Base-by-base conservation (phyloP, 805 yeast genomes). In the Cyberlindnera meyerae region DNA sequence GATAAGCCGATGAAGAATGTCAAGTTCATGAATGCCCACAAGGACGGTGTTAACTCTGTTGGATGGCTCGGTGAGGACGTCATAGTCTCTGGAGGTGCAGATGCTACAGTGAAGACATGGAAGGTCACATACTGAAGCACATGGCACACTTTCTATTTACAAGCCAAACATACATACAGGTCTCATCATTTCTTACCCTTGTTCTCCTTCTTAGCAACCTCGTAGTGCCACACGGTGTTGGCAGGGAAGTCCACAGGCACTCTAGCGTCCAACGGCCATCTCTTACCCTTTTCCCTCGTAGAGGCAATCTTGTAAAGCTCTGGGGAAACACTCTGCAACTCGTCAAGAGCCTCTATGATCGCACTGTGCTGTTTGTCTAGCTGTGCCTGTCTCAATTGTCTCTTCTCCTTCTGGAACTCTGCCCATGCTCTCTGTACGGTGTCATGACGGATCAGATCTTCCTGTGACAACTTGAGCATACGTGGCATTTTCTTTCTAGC, bases 241-340 rank as follows among this genome's bases (percentile, higher is more conserved):
- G 97, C 83, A 11, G 98, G 98, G 43, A 68, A 85, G 38, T 88
- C 90, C 1, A 95, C 82, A 15, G 98, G 98, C 8, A 85, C 77
- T 54, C 93, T 77, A 58, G 86, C 58, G 54, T 90, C 96, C 50
- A 84, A 63, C 5, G 95, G 90, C 59, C 85, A 88, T 51, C 87
- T 67, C 40, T 68, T 68, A 34, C 68, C 69, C 29, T 60, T 59
- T 47, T 82, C 81, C 33, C 66, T 62, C 21, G 59, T 58, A 49
- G 76, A 79, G 9, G 96, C 94, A 22, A 66, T 66, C 36, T 68
- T 71, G 49, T 68, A 88, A 34, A 90, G 64, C 31, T 62, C 69
- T 0, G 79, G 76, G 42, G 67, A 68, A 8, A 71, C 54, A 4
- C 49, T 38, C 48, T 75, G 62, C 52, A 90, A 73, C 44, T 77